These are phyloP conservation scores for Lentinula sp. DNA, from an alignment of 768 basidiomycete genomes.

Conservation along the genomic window DNA sequence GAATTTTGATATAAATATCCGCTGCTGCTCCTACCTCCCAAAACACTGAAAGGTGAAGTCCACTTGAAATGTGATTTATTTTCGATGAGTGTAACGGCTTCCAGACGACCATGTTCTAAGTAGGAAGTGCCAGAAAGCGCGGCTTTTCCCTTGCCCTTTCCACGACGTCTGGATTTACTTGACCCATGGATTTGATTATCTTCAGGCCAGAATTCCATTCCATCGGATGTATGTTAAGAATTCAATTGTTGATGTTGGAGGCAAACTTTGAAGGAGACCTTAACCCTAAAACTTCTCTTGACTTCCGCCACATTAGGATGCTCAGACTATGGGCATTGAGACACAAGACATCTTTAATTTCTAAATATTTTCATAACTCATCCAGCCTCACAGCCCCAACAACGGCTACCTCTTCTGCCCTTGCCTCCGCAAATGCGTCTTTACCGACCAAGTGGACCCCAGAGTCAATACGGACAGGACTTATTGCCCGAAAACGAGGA, in stretches of 20 bases:
- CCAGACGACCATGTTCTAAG: slow-evolving; percentile 50
- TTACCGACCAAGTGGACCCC: slow-evolving; percentile 69
- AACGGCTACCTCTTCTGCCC: background rate
- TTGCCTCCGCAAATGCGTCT: slow-evolving; percentile 5
- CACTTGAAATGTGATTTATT: slow-evolving; percentile 43
- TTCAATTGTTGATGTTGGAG: no score
- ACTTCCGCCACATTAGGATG: slow-evolving; percentile 23
- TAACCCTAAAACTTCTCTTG: background rate
- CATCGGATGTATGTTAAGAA: slow-evolving; percentile 34
- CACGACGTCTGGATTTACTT: slow-evolving; percentile 3
- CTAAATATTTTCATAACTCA: slow-evolving; percentile 1
- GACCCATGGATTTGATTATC: slow-evolving; percentile 30
- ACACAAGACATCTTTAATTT: background rate
- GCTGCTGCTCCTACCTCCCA: slow-evolving; percentile 17
- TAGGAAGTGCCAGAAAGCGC: slow-evolving; percentile 39
- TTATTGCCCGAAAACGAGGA: slow-evolving; percentile 92
- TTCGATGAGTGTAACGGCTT: slow-evolving; percentile 48
- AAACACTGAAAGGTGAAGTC: slow-evolving; percentile 33
- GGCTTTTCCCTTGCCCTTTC: slow-evolving; percentile 24
- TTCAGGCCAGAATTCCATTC: slow-evolving; percentile 74
- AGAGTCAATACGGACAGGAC: slow-evolving; percentile 79
- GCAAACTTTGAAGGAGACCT: background rate
- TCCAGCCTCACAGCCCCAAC: background rate
- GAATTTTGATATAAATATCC: background rate
- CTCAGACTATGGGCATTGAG: slow-evolving; percentile 42